These are phyloP conservation scores for Coemansia sp. DNA, from an alignment of 192 early-diverging fungal species.

Conservation along the genomic window DNA sequence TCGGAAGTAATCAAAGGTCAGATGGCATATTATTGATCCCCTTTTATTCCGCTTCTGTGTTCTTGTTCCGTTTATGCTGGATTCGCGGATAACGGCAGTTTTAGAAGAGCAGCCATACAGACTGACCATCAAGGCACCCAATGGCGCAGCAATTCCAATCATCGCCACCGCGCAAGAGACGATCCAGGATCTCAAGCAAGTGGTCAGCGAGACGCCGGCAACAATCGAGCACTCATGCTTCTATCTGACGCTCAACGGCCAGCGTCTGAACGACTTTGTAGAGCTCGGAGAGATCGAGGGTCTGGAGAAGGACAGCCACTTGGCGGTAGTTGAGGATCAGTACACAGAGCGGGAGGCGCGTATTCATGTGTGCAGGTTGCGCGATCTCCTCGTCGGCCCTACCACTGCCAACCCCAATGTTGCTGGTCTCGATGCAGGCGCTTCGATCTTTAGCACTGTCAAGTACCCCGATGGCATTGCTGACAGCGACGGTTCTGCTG, in stretches of 20 bases:
- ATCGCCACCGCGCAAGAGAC: constrained; percentile 68
- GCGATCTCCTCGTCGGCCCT: constrained; percentile 83
- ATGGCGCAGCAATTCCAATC: constrained; percentile 36
- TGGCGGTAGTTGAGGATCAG: constrained; percentile 70
- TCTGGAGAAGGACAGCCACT: constrained; percentile 64
- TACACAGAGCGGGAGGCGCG: constrained; percentile 94
- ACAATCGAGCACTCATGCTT: constrained; percentile 91
- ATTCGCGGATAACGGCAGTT: not conserved
- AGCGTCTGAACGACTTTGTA: constrained; percentile 72
- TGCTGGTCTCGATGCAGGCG: constrained; percentile 70
- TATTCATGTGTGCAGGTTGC: constrained; percentile 82
- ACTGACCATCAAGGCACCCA: constrained; percentile 48
- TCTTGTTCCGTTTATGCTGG: not conserved
- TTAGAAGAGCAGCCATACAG: constrained; percentile 44
- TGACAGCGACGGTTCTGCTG: constrained; percentile 4
- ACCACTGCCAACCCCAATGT: constrained; percentile 30
- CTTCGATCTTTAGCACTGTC: constrained; percentile 64
- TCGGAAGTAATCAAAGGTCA: not conserved
- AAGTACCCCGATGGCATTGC: constrained; percentile 26
- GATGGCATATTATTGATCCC: not conserved
- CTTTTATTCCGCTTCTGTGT: not conserved
- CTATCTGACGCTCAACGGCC: constrained; percentile 72
- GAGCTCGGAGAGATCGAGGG: constrained; percentile 68
- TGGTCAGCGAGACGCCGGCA: constrained; percentile 81
- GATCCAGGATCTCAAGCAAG: constrained; percentile 85